Evolutionary conservation across 768 basidiomycete genomes (phyloP).

Genomic region (Lentinus tigrinus): DNA sequence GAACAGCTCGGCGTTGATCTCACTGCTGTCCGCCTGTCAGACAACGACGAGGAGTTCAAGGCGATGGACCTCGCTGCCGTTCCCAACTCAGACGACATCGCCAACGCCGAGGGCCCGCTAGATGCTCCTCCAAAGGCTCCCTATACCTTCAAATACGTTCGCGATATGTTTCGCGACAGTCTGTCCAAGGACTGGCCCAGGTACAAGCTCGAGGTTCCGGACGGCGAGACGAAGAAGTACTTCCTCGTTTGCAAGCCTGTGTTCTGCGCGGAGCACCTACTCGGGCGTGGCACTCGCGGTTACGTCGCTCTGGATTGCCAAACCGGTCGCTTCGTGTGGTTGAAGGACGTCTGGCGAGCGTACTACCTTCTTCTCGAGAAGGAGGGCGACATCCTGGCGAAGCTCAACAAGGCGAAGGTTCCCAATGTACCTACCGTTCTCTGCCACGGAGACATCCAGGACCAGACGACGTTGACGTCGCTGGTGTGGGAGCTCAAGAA

Average conservation of each 20-base stretch:
- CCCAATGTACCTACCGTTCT: not conserved
- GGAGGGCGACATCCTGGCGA: not conserved
- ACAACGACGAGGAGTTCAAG: not conserved
- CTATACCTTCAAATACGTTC: not conserved
- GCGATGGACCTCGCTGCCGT: not conserved
- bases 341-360: constrained; percentile 17
- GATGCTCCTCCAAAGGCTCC: not conserved
- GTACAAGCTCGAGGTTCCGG: constrained; percentile 1
- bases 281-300: constrained; percentile 8
- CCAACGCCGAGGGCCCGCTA: not conserved
- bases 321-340: constrained; percentile 1
- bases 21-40: not conserved
- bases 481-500: not conserved
- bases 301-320: constrained; percentile 14
- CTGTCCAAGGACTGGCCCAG: not conserved
- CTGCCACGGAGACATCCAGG: not conserved
- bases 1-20: constrained; percentile 4
- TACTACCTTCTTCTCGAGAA: not conserved
- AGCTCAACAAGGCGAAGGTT: not conserved
- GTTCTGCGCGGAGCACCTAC: not conserved
- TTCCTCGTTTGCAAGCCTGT: constrained; percentile 8
- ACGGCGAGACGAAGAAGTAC: not conserved
- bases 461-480: not conserved
- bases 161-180: not conserved
- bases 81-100: not conserved